These are phyloP conservation scores for Amphirosellinia nigrospora DNA, from an alignment of 495 filamentous ascomycete species.

Conservation along the genomic window DNA sequence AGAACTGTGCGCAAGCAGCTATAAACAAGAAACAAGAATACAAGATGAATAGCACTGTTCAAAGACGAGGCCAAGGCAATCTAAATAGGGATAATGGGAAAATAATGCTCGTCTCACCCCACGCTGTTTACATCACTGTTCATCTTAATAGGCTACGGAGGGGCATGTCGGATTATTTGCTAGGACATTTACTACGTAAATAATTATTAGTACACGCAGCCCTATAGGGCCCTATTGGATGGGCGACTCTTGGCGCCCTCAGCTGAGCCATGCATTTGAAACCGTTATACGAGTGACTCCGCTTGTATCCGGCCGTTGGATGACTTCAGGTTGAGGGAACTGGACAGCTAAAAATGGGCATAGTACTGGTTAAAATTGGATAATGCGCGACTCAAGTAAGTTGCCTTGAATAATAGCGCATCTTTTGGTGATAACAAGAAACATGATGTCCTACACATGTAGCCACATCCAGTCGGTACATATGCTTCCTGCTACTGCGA, in stretches of 20 bases:
- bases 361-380: neutral
- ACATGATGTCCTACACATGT: too few relatives aligned
- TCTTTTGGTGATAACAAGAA: too few relatives aligned
- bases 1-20: neutral
- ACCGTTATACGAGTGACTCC: neutral
- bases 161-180: neutral
- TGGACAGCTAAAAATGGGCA: too few relatives aligned
- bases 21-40: too few relatives aligned
- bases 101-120: neutral
- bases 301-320: neutral
- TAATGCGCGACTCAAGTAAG: neutral
- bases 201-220: neutral
- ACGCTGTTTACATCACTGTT: constrained; percentile 8
- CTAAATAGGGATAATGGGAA: neutral
- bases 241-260: neutral
- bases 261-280: constrained; percentile 7
- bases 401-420: too few relatives aligned
- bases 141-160: constrained; percentile 7
- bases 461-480: too few relatives aligned
- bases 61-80: neutral
- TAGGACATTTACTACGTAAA: constrained; percentile 3
- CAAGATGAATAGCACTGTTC: neutral
- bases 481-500: too few relatives aligned
- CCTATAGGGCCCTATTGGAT: neutral
- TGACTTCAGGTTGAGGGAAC: neutral